phyloP scores from a whole-genome alignment of 2,329 filamentous ascomycete species.

The Zymoseptoria crescenta region DNA sequence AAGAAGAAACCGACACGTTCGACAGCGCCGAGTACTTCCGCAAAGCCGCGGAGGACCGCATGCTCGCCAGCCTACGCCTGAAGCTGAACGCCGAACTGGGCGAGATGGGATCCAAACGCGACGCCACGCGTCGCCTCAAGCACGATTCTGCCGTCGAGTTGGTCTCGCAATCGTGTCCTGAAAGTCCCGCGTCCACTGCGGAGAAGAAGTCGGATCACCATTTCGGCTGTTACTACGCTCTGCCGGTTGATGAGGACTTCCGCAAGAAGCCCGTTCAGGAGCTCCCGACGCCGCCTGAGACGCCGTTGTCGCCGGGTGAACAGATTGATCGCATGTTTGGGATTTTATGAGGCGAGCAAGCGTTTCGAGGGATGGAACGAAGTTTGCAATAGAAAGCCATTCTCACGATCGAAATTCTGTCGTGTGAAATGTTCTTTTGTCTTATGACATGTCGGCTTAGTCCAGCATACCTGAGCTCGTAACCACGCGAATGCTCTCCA shows the following conservation, averaged over 20 bases:
- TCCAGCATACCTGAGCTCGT: too few relatives aligned
- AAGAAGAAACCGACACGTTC: slow-evolving; percentile 33
- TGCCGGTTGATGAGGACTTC: slow-evolving; percentile 1
- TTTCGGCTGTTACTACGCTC: slow-evolving; percentile 24
- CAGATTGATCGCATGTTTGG: slow-evolving; percentile 4
- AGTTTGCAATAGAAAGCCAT: not conserved
- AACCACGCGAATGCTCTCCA: too few relatives aligned
- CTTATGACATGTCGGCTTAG: too few relatives aligned
- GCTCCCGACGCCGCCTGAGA: slow-evolving; percentile 14
- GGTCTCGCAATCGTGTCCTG: slow-evolving; percentile 1
- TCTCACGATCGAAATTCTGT: not conserved
- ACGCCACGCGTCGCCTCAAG: not conserved
- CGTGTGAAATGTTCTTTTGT: not conserved
- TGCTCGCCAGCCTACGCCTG: slow-evolving; percentile 11
- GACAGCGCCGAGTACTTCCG: slow-evolving; percentile 26
- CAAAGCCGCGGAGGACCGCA: slow-evolving; percentile 8
- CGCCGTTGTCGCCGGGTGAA: slow-evolving; percentile 7
- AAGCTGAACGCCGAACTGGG: slow-evolving; percentile 10
- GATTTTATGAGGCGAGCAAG: not conserved
- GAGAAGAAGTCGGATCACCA: slow-evolving; percentile 14
- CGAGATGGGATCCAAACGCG: not conserved
- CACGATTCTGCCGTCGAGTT: slow-evolving; percentile 1
- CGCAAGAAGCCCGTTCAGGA: not conserved
- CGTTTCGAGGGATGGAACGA: not conserved
- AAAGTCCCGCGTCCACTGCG: slow-evolving; percentile 1